Evolutionary conservation across 2,329 filamentous ascomycete species (phyloP).

Genomic region (Cryphonectria nitschkei): DNA sequence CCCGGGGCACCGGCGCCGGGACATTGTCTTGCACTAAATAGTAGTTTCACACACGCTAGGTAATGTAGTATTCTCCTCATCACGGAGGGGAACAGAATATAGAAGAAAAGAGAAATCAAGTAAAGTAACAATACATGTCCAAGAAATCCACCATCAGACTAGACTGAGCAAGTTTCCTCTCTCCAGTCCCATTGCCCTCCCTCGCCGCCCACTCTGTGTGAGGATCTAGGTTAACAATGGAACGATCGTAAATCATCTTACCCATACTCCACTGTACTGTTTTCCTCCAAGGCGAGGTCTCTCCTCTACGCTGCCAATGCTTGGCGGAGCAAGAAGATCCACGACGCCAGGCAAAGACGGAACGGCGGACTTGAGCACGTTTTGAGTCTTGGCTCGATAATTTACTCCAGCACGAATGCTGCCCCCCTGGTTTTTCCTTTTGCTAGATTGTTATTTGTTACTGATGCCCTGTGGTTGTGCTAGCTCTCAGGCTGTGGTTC

Average conservation of each 20-base stretch:
- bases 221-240: neutral
- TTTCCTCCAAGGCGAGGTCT: neutral
- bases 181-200: neutral
- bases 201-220: neutral
- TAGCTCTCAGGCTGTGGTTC: neutral
- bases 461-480: neutral
- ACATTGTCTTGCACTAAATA: no score
- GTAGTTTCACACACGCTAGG: neutral
- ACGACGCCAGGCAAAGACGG: conserved; percentile 12
- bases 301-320: neutral
- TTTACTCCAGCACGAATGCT: neutral
- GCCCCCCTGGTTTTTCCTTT: no score
- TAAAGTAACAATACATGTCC: neutral
- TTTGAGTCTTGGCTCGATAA: conserved; percentile 21
- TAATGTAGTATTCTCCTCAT: neutral
- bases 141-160: neutral
- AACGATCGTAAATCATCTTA: neutral
- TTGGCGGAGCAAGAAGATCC: neutral
- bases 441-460: neutral
- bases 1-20: neutral
- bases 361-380: conserved; percentile 21
- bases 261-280: neutral
- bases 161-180: conserved; percentile 1
- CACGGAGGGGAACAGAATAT: no score
- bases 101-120: neutral